Conservation (phyloP, 345 rosid genomes). For the Adansonia digitata region DNA sequence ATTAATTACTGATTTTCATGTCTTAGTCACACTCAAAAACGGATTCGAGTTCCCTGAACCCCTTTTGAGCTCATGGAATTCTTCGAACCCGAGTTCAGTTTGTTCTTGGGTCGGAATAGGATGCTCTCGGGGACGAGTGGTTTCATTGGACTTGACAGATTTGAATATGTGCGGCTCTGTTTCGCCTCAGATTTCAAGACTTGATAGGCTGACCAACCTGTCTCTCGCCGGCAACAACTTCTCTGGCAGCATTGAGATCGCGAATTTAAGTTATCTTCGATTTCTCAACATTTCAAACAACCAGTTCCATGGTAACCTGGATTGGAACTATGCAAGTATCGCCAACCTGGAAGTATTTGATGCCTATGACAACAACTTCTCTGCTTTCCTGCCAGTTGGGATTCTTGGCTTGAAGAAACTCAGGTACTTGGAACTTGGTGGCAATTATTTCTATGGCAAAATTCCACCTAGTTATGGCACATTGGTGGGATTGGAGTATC, state of each 20-base stretch:
- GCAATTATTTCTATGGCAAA: slow-evolving; percentile 52
- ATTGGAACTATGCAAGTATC: slow-evolving; percentile 40
- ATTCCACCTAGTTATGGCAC: slow-evolving; percentile 47
- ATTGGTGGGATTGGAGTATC: slow-evolving; percentile 33
- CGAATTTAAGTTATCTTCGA: slow-evolving; percentile 35
- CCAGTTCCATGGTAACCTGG: slow-evolving; percentile 39
- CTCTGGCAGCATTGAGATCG: slow-evolving; percentile 35
- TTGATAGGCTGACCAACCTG: slow-evolving; percentile 41
- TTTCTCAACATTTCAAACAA: slow-evolving; percentile 56
- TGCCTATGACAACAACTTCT: slow-evolving; percentile 51
- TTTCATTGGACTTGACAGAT: slow-evolving; percentile 48
- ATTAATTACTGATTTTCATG: slow-evolving; percentile 39
- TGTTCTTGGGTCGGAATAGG: slow-evolving; percentile 61
- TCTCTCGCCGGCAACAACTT: slow-evolving; percentile 60
- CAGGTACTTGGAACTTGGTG: slow-evolving; percentile 54
- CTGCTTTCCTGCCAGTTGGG: slow-evolving; percentile 43
- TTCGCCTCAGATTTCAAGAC: slow-evolving; percentile 35
- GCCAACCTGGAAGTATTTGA: slow-evolving; percentile 41
- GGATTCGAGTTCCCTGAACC: slow-evolving; percentile 52
- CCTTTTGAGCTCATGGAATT: slow-evolving; percentile 42
- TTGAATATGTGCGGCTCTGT: slow-evolving; percentile 46
- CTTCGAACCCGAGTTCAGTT: slow-evolving; percentile 40
- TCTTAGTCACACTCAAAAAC: slow-evolving; percentile 37
- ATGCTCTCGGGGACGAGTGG: slow-evolving; percentile 44
- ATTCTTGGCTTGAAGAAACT: slow-evolving; percentile 31